These are phyloP conservation scores for Mucor lusitanicus DNA, from an alignment of 371 early-diverging fungal species.

Conservation along the genomic window DNA sequence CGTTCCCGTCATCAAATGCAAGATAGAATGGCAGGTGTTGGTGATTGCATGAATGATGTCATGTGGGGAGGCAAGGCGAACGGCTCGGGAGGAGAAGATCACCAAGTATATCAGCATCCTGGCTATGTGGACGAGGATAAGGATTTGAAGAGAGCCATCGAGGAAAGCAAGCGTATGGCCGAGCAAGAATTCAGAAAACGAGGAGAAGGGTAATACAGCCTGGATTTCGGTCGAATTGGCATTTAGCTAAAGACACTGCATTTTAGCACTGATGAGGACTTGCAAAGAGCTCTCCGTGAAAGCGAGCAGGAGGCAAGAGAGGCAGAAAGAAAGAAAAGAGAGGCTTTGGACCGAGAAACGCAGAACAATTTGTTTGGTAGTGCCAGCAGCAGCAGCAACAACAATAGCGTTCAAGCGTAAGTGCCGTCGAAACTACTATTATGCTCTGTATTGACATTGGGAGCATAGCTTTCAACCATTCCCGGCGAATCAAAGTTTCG, in stretches of 20 bases:
- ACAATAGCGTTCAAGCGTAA: constrained; percentile 10
- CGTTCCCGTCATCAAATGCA: constrained; percentile 63
- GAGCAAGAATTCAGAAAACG: constrained; percentile 54
- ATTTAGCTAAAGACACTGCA: background rate
- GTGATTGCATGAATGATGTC: constrained; percentile 41
- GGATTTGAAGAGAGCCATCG: constrained; percentile 82
- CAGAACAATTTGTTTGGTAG: constrained; percentile 44
- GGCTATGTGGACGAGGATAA: constrained; percentile 73
- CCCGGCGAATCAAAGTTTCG: constrained; percentile 24
- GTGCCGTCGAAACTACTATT: background rate
- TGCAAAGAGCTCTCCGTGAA: constrained; percentile 27
- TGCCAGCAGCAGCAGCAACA: background rate
- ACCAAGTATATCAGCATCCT: constrained; percentile 47
- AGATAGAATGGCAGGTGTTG: constrained; percentile 58
- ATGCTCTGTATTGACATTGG: background rate
- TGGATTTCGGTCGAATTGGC: background rate
- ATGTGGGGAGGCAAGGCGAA: constrained; percentile 18
- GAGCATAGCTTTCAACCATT: constrained; percentile 16
- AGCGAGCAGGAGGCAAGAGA: constrained; percentile 27
- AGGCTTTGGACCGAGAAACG: constrained; percentile 22
- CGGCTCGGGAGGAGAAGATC: constrained; percentile 23
- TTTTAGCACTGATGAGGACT: constrained; percentile 34
- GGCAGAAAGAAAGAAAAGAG: constrained; percentile 17
- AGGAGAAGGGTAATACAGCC: constrained; percentile 22
- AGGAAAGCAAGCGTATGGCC: constrained; percentile 79